Evolutionary conservation across 441 rosid species (phyloP).

Genomic region (Euphorbia celastroides): DNA sequence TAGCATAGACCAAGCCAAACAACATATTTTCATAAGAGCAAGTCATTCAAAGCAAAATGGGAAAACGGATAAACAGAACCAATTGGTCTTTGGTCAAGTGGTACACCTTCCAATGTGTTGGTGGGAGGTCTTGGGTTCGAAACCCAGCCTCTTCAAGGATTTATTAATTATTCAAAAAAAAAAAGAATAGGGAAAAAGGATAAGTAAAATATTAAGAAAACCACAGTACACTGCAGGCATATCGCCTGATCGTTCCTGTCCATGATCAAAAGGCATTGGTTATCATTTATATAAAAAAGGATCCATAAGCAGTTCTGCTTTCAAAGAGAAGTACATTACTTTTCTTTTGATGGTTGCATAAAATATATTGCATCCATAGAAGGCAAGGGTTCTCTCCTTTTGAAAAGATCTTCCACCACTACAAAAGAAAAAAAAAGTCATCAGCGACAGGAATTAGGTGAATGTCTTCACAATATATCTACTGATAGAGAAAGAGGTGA

Average conservation of each 20-base stretch:
- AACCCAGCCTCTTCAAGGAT: no score
- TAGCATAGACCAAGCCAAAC: background rate
- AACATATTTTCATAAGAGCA: background rate
- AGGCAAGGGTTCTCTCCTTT: slow-evolving; percentile 80
- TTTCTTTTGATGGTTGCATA: slow-evolving; percentile 81
- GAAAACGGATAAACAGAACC: background rate
- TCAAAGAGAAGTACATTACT: slow-evolving; percentile 39
- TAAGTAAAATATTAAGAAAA: background rate
- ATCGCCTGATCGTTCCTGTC: background rate
- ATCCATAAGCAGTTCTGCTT: background rate
- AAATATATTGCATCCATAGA: slow-evolving; percentile 94
- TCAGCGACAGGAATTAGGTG: background rate
- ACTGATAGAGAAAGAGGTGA: background rate
- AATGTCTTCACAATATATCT: background rate
- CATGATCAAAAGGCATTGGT: background rate
- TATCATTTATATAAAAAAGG: background rate
- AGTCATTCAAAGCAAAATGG: background rate
- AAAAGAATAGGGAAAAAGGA: background rate
- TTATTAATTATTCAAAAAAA: no score
- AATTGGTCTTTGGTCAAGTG: no score
- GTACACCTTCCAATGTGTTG: no score
- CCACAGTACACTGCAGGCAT: background rate
- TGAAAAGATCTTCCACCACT: slow-evolving; percentile 95
- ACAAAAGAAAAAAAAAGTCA: slow-evolving; percentile 17
- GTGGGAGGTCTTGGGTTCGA: no score